phyloP scores from a whole-genome alignment of 176 grass and related monocot genomes.

The Oryza glumipatula region DNA sequence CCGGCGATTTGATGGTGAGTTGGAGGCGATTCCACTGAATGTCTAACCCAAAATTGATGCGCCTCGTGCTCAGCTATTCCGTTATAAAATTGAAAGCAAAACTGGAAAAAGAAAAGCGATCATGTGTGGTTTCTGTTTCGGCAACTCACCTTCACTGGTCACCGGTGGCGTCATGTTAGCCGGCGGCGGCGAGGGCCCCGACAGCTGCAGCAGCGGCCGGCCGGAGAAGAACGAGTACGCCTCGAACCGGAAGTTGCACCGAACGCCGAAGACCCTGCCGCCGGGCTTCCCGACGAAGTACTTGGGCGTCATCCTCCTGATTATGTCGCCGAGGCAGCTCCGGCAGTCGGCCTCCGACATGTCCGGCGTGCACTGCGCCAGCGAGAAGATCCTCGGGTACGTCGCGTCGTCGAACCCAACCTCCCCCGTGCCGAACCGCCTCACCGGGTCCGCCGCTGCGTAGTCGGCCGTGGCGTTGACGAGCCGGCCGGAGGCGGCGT shows the following conservation, averaged over 20 bases:
- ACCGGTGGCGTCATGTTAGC: neutral
- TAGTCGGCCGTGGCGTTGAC: constrained; percentile 43
- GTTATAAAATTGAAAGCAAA: too few relatives aligned
- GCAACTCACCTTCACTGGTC: neutral
- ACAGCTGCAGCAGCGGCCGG: constrained; percentile 26
- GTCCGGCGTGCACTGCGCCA: constrained; percentile 66
- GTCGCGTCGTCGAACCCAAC: neutral
- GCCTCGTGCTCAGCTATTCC: too few relatives aligned
- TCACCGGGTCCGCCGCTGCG: constrained; percentile 35
- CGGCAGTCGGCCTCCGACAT: constrained; percentile 40
- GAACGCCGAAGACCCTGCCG: constrained; percentile 41
- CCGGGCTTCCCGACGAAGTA: constrained; percentile 41
- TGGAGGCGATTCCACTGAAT: too few relatives aligned
- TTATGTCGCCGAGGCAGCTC: constrained; percentile 45
- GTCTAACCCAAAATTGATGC: too few relatives aligned
- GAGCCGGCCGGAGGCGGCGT: constrained; percentile 33
- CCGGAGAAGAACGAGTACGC: constrained; percentile 46
- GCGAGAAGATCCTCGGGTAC: constrained; percentile 38
- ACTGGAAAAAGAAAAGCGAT: neutral
- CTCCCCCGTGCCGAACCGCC: constrained; percentile 51
- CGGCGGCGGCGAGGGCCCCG: neutral
- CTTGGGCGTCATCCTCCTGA: neutral
- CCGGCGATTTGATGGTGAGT: too few relatives aligned
- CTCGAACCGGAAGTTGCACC: constrained; percentile 66
- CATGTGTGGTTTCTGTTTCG: neutral